Conservation (phyloP, 805 yeast genomes). For the Yarrowia yakushimensis region DNA sequence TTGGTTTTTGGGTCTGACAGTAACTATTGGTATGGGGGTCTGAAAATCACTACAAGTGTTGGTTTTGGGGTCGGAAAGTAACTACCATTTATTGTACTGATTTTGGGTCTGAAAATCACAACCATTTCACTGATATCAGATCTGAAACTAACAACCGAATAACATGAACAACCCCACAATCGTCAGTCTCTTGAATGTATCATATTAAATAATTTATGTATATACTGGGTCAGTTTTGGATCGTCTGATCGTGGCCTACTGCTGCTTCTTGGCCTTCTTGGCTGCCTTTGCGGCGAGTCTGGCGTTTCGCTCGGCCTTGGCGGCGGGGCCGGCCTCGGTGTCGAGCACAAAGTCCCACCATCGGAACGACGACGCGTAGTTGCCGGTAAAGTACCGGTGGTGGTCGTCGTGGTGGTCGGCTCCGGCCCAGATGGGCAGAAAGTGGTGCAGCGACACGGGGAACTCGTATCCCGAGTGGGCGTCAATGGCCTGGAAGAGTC, state of each 20-base stretch:
- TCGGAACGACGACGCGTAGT: constrained; percentile 91
- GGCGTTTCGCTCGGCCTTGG: constrained; percentile 14
- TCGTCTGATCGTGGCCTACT: neutral
- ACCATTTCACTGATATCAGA: too few species aligned
- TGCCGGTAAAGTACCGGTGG: constrained; percentile 93
- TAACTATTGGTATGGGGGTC: too few species aligned
- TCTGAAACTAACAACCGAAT: too few species aligned
- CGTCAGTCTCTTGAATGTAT: too few species aligned
- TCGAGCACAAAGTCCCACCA: constrained; percentile 89
- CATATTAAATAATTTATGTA: constrained; percentile 9
- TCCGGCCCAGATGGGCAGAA: constrained; percentile 96
- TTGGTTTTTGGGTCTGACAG: too few species aligned
- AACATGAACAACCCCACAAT: too few species aligned
- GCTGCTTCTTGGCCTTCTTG: constrained; percentile 1
- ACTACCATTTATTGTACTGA: too few species aligned
- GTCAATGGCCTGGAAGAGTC: constrained; percentile 95
- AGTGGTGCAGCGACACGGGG: constrained; percentile 92
- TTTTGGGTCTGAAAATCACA: too few species aligned
- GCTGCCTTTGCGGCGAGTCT: constrained; percentile 13
- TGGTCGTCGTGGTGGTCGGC: constrained; percentile 98
- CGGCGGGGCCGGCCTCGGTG: constrained; percentile 45
- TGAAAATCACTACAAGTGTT: too few species aligned
- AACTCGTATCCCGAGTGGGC: constrained; percentile 98
- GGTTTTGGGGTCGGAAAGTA: too few species aligned
- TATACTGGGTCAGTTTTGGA: constrained; percentile 6